Percentiles rank a stretch among this genome's conserved stretches.
These are phyloP conservation scores for Camillea tinctor DNA, from an alignment of 2,329 filamentous ascomycete genomes.

Conservation along the genomic window DNA sequence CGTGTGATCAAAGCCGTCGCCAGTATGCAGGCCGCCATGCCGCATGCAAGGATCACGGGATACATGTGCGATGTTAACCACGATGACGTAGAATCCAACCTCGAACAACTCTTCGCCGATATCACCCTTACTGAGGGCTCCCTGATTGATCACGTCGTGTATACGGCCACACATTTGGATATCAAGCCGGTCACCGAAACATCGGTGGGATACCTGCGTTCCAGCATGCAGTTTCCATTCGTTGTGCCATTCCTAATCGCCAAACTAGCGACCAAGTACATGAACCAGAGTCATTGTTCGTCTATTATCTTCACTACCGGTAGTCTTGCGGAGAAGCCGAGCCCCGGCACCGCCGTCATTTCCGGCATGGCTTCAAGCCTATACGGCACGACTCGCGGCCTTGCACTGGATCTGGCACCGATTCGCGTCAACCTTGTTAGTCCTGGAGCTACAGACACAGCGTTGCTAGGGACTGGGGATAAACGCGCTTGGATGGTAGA, in stretches of 20 bases:
- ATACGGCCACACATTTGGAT: slow-evolving; percentile 51
- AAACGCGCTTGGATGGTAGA: slow-evolving; percentile 23
- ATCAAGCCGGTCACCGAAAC: slow-evolving; percentile 40
- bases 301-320: slow-evolving; percentile 60
- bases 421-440: slow-evolving; percentile 62
- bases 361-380: slow-evolving; percentile 49
- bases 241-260: slow-evolving; percentile 50
- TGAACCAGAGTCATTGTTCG: slow-evolving; percentile 40
- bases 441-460: slow-evolving; percentile 54
- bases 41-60: slow-evolving; percentile 33
- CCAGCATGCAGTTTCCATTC: slow-evolving; percentile 49
- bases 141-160: slow-evolving; percentile 55
- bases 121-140: slow-evolving; percentile 25
- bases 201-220: slow-evolving; percentile 38
- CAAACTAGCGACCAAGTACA: slow-evolving; percentile 46
- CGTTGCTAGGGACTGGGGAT: slow-evolving; percentile 35
- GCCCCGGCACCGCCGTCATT: slow-evolving; percentile 49
- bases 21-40: slow-evolving; percentile 43
- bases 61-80: slow-evolving; percentile 48
- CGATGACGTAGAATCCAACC: slow-evolving; percentile 44
- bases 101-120: slow-evolving; percentile 44
- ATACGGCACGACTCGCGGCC: slow-evolving; percentile 50
- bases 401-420: slow-evolving; percentile 63
- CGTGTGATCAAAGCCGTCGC: slow-evolving; percentile 48
- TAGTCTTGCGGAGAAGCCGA: slow-evolving; percentile 48